Evolutionary conservation across 371 early-diverging fungal genomes (phyloP).

Genomic region (Actinomucor elegans): DNA sequence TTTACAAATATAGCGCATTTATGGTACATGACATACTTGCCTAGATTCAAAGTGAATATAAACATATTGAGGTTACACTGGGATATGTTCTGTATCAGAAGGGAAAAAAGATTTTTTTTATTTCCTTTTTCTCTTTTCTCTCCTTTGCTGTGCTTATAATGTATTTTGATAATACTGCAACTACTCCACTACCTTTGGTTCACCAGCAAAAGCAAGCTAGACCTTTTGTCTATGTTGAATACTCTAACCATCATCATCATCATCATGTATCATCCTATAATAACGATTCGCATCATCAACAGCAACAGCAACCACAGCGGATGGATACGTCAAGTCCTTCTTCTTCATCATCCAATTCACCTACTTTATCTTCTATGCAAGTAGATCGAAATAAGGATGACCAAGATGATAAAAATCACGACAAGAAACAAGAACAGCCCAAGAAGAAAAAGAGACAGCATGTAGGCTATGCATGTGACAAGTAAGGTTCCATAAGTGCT

Average conservation of each 20-base stretch:
- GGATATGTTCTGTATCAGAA: neutral
- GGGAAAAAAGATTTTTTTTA: neutral
- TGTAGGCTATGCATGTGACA: conserved; percentile 40
- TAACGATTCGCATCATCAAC: too few relatives aligned
- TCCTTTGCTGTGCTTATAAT: neutral
- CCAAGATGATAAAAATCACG: too few relatives aligned
- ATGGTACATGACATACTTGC: too few relatives aligned
- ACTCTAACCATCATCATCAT: conserved; percentile 3
- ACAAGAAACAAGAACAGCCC: conserved; percentile 9
- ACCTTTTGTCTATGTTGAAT: conserved; percentile 19
- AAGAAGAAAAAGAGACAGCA: conserved; percentile 31
- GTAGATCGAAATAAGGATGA: too few relatives aligned
- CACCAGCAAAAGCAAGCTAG: conserved; percentile 2
- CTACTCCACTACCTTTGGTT: too few relatives aligned
- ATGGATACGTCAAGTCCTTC: conserved; percentile 3
- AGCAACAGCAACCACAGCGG: neutral
- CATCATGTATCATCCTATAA: too few relatives aligned
- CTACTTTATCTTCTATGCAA: neutral
- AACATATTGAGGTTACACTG: too few relatives aligned
- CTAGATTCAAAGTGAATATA: too few relatives aligned
- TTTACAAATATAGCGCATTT: too few relatives aligned
- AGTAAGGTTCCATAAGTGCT: conserved; percentile 10
- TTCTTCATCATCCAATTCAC: conserved; percentile 4
- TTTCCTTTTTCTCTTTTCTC: neutral
- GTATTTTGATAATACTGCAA: conserved; percentile 12